These are phyloP conservation scores for Boletus coccyginus DNA, from an alignment of 768 basidiomycete genomes.

Conservation along the genomic window DNA sequence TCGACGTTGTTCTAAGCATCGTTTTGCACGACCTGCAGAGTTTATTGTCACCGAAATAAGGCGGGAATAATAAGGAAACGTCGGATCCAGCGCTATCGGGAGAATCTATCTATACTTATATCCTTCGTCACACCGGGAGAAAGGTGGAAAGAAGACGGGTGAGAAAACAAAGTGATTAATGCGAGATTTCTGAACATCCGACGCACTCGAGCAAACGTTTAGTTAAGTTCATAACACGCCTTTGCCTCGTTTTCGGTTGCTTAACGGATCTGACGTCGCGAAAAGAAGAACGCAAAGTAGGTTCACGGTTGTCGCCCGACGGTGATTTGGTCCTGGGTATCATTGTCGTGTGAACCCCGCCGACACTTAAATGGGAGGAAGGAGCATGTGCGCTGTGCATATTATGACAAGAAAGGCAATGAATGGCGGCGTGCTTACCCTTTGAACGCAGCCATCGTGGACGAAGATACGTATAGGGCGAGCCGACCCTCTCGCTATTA, in stretches of 20 bases:
- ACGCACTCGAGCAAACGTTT: not conserved
- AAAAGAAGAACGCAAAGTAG: not conserved
- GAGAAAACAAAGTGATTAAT: conserved; percentile 1
- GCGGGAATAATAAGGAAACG: not conserved
- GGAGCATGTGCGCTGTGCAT: not conserved
- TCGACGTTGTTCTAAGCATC: conserved; percentile 2
- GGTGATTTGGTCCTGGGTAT: not conserved
- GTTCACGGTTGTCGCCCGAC: not conserved
- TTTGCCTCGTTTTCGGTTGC: conserved; percentile 24
- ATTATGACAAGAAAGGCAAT: not conserved
- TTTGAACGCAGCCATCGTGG: not conserved
- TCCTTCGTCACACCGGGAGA: conserved; percentile 1
- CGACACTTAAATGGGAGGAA: not conserved
- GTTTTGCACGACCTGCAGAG: conserved; percentile 6
- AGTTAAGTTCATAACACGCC: conserved; percentile 22
- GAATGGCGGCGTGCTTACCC: not conserved
- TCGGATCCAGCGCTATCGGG: not conserved
- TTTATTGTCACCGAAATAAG: conserved; percentile 20
- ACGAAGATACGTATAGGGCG: not conserved
- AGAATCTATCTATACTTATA: not conserved
- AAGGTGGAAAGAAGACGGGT: not conserved
- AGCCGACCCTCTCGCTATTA: not conserved
- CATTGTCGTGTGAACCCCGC: not conserved
- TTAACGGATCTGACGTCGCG: conserved; percentile 14
- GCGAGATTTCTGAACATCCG: not conserved